Evolutionary conservation across 441 rosid species (phyloP).

Genomic region (Pelargonium cotyledonis): DNA sequence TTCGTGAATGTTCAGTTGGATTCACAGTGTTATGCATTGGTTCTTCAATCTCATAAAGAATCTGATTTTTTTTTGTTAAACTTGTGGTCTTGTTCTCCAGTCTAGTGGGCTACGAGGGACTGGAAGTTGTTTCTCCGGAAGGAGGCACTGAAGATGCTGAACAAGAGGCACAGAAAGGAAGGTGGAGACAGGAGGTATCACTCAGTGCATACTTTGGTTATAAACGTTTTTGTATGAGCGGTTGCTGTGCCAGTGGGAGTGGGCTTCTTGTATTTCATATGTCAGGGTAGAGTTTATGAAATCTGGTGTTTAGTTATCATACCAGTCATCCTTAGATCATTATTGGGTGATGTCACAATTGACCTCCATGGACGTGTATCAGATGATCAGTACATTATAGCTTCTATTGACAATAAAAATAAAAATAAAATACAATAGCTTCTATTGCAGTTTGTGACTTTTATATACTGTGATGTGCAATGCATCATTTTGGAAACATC

Average conservation of each 20-base stretch:
- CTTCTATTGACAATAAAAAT: not conserved
- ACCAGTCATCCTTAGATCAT: not conserved
- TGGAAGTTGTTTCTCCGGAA: conserved; percentile 89
- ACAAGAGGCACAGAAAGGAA: conserved; percentile 86
- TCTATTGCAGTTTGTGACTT: not conserved
- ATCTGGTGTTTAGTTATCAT: not conserved
- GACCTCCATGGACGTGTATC: not conserved
- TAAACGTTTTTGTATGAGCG: not conserved
- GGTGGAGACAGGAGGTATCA: conserved; percentile 86
- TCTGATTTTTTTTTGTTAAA: conserved; percentile 6
- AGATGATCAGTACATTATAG: not conserved
- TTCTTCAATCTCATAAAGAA: not conserved
- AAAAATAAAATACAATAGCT: no score
- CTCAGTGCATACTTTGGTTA: not conserved
- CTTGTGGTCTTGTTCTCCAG: conserved; percentile 33
- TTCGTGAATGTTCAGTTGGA: not conserved
- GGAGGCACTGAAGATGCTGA: conserved; percentile 93
- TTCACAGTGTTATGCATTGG: not conserved
- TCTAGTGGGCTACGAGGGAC: conserved; percentile 73
- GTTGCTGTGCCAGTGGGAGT: not conserved
- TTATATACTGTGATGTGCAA: not conserved
- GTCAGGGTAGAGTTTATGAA: not conserved
- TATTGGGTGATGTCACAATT: not conserved
- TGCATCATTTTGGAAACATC: not conserved
- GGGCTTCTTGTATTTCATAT: not conserved